Conservation (phyloP, 768 basidiomycete species). For the Phaffia tasmanica region DNA sequence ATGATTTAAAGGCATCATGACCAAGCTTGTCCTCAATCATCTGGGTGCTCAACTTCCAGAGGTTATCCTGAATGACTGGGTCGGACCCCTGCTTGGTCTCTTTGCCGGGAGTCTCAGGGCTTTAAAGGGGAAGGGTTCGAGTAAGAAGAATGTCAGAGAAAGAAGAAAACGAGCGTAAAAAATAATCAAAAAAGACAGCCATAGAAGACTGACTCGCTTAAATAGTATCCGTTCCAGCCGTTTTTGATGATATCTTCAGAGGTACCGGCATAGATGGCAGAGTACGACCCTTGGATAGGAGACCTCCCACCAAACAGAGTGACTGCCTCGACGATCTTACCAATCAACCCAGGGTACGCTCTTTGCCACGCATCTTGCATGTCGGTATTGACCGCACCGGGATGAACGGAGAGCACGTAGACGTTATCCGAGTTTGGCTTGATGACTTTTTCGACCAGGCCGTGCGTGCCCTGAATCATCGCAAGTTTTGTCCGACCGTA, state of each 20-base stretch:
- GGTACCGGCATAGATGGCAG: conserved; percentile 31
- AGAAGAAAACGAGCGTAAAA: too few relatives aligned
- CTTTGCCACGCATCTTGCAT: conserved; percentile 32
- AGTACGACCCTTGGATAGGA: conserved; percentile 33
- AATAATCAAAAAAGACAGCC: background rate
- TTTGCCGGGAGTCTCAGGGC: too few relatives aligned
- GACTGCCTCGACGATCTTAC: conserved; percentile 29
- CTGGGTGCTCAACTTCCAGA: too few relatives aligned
- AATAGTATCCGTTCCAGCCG: conserved; percentile 32
- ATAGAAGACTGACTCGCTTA: conserved; percentile 27
- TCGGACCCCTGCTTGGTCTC: too few relatives aligned
- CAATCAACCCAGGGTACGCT: conserved; percentile 32
- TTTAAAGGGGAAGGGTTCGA: too few relatives aligned
- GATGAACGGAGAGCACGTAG: conserved; percentile 35
- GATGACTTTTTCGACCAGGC: conserved; percentile 35
- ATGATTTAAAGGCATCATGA: too few relatives aligned
- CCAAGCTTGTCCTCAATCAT: too few relatives aligned
- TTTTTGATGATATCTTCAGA: conserved; percentile 32
- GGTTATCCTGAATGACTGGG: too few relatives aligned
- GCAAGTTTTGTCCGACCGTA: conserved; percentile 43
- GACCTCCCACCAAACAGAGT: conserved; percentile 27
- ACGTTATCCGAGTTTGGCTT: conserved; percentile 35
- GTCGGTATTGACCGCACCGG: conserved; percentile 35
- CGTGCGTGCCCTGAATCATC: conserved; percentile 40
- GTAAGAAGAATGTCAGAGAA: too few relatives aligned